These are phyloP conservation scores for Candida tammaniensis DNA, from an alignment of 805 yeast genomes.

Conservation along the genomic window DNA sequence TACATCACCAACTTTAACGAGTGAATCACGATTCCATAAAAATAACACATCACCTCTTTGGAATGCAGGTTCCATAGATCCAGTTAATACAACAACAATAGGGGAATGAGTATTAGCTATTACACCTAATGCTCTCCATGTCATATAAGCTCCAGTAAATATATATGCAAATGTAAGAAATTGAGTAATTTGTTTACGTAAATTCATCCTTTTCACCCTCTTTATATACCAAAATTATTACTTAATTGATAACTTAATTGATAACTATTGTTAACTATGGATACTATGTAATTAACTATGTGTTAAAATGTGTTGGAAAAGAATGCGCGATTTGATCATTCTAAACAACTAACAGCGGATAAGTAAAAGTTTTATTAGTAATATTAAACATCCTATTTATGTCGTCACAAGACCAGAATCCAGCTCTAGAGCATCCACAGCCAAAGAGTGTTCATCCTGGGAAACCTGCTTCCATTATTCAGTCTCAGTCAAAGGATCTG, in stretches of 20 bases:
- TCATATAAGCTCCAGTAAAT: constrained; percentile 83
- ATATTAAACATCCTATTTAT: too few species aligned
- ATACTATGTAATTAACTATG: too few species aligned
- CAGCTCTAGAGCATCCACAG: constrained; percentile 8
- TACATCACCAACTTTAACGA: constrained; percentile 79
- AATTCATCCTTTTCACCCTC: constrained; percentile 54
- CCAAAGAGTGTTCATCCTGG: constrained; percentile 4
- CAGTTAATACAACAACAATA: constrained; percentile 92
- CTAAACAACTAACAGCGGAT: too few species aligned
- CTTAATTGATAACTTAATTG: too few species aligned
- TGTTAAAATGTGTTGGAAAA: too few species aligned
- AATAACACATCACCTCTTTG: constrained; percentile 94
- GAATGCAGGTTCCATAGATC: constrained; percentile 99
- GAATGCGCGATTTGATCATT: too few species aligned
- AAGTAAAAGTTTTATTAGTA: too few species aligned
- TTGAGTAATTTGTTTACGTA: constrained; percentile 62
- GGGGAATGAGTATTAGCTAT: constrained; percentile 86
- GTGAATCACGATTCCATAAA: constrained; percentile 78
- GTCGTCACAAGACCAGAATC: constrained; percentile 5
- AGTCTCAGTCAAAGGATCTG: not conserved
- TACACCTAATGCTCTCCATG: constrained; percentile 82
- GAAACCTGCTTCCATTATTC: constrained; percentile 4
- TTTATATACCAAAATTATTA: too few species aligned
- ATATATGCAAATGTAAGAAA: constrained; percentile 73
- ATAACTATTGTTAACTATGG: too few species aligned